Percentiles rank a stretch among this genome's conserved stretches.
These are phyloP conservation scores for Sphagnum magellanicum DNA, from an alignment of 228 moss, liverwort and hornwort species.

Conservation along the genomic window DNA sequence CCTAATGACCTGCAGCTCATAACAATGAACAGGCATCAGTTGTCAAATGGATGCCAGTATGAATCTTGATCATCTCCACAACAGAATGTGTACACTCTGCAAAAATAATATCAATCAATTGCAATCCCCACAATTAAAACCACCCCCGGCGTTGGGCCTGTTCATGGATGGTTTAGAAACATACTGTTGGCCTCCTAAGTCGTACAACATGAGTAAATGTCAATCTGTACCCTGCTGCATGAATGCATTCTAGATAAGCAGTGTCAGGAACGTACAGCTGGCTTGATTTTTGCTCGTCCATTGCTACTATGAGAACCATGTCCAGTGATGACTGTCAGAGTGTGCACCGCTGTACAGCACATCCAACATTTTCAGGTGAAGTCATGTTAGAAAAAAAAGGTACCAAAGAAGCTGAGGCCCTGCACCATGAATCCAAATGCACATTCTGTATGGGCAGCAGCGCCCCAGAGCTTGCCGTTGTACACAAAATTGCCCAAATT, in stretches of 20 bases:
- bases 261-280: slow-evolving; percentile 37
- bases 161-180: neutral
- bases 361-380: no score
- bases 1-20: slow-evolving; percentile 32
- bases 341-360: slow-evolving; percentile 57
- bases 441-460: no score
- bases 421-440: neutral
- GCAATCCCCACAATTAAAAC: neutral
- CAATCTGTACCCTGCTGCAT: neutral
- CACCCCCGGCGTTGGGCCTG: neutral
- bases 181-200: neutral
- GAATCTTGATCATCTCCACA: neutral
- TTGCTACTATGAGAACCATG: slow-evolving; percentile 65
- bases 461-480: no score
- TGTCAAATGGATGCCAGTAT: neutral
- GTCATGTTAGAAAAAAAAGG: no score
- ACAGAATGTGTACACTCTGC: neutral
- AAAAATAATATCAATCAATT: neutral
- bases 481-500: no score
- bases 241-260: no score
- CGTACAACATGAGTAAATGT: neutral
- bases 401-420: no score
- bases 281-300: slow-evolving; percentile 70
- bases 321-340: slow-evolving; percentile 71
- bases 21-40: neutral